These are phyloP conservation scores for Actinomucor elegans DNA, from an alignment of 371 early-diverging fungal genomes.

Conservation along the genomic window DNA sequence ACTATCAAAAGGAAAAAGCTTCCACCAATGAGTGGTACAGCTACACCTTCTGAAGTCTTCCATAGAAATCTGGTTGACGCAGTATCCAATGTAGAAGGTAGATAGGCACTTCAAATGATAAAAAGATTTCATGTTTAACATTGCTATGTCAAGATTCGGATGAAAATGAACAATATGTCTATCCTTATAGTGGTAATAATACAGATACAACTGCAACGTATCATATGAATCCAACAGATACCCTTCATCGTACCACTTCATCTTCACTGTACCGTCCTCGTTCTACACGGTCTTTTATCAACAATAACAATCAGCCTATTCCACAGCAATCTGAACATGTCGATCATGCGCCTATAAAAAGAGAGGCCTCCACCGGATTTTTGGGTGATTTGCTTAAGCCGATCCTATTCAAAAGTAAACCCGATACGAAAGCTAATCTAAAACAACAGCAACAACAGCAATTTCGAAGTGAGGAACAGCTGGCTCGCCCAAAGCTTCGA, in stretches of 20 bases:
- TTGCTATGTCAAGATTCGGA: conserved; percentile 36
- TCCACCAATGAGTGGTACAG: conserved; percentile 26
- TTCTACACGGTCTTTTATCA: conserved; percentile 22
- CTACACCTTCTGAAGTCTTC: conserved; percentile 49
- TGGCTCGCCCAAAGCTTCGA: conserved; percentile 18
- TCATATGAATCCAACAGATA: conserved; percentile 12
- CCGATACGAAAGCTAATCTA: neutral
- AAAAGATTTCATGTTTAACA: neutral
- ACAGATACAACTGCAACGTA: conserved; percentile 10
- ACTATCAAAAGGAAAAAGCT: conserved; percentile 16
- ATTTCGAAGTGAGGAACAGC: conserved; percentile 3
- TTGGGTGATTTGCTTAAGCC: conserved; percentile 14
- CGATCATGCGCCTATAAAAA: neutral
- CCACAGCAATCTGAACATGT: neutral
- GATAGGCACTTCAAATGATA: neutral
- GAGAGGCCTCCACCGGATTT: conserved; percentile 1
- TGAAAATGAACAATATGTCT: conserved; percentile 51
- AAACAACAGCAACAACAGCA: conserved; percentile 4
- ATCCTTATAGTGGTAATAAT: conserved; percentile 36
- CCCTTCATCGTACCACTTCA: conserved; percentile 9
- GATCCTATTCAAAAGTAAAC: conserved; percentile 17
- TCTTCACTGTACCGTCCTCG: conserved; percentile 25
- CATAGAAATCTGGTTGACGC: conserved; percentile 52
- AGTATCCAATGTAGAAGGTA: conserved; percentile 39
- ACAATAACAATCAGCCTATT: neutral